Evolutionary conservation across 164 flowering plant genomes (phyloP), one percentile per base, ranked within the genome.

Genomic region (Houttuynia cordata): DNA sequence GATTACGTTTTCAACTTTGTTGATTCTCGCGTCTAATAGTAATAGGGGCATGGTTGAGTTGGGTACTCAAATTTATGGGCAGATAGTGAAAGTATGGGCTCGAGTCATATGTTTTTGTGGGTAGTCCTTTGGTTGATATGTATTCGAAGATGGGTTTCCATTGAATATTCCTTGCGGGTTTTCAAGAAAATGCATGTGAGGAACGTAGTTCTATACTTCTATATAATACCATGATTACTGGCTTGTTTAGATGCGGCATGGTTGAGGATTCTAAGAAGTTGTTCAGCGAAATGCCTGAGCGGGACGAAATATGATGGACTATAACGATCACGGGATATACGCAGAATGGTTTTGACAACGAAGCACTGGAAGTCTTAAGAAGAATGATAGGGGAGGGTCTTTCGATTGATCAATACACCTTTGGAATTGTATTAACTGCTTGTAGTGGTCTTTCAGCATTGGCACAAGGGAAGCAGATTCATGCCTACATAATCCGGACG

Each of bases 391-490:
- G 62, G 47, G 80, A 68, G 62, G 82, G 80, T 24, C 58, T 80
- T 53, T 50, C 60, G 8, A 73, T 84, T 68, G 97, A 91, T 75
- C 91, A 91, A 61, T 88, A 67, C 63, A 88, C 96, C 8, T 88
- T 80, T 71, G 93, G 96, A 61, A 82, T 90, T 62, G 74, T 73
- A 23, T 75, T 88, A 74, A 84, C 91, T n/a, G 94, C 96, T 58
- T 88, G 93, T 74, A 91, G 87, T n/a, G 75, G 82, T 59, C 71
- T 84, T 39, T 22, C 59, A 61, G 85, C 84, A 41, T 59, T 79
- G 67, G 61, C 66, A 70, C 83, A 84, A 68, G 96, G 97, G 40
- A 84, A 74, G 54, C 86, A 86, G 68, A 74, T 83, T 66, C 96
- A 86, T 76, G 82, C 80, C 14, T 79, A 66, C 67, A 61, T 80